Conservation (phyloP, 2,329 filamentous ascomycete species). For the Ceratocystis smalleyi region DNA sequence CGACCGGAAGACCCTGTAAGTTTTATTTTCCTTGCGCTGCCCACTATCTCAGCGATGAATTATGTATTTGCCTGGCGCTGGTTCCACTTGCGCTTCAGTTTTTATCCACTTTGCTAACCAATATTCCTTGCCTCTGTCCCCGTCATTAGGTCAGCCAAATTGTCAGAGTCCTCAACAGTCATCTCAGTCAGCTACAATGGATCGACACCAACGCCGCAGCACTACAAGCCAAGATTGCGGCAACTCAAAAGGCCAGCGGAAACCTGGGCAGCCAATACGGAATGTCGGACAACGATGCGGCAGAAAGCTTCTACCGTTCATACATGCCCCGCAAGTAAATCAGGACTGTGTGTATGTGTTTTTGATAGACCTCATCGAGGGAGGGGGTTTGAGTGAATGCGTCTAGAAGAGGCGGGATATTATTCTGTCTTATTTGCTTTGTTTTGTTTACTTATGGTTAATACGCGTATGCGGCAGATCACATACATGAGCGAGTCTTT, state of each 20-base stretch:
- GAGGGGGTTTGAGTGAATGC: neutral
- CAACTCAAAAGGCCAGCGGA: conserved; percentile 65
- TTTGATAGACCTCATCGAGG: neutral
- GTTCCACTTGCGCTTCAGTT: neutral
- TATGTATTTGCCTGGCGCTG: too few relatives aligned
- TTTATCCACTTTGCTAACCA: neutral
- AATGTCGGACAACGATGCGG: conserved; percentile 51
- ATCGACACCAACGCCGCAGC: conserved; percentile 76
- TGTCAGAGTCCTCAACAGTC: conserved; percentile 83
- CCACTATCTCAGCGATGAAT: too few relatives aligned
- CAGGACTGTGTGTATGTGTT: neutral
- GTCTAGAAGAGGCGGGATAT: neutral
- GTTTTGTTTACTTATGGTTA: conserved; percentile 6
- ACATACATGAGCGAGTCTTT: conserved; percentile 5
- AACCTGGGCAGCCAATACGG: conserved; percentile 42
- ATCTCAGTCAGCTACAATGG: conserved; percentile 80
- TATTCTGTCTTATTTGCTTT: neutral
- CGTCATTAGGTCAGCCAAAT: conserved; percentile 67
- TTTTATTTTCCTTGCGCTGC: conserved; percentile 20
- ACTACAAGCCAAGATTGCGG: conserved; percentile 65
- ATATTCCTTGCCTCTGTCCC: conserved; percentile 2
- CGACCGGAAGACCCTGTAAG: conserved; percentile 77
- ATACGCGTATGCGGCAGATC: neutral
- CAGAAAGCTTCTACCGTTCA: conserved; percentile 81
- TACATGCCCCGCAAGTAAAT: conserved; percentile 58